These are phyloP conservation scores for Chrysanthemum seticuspe DNA, from an alignment of 129 eudicot species.

Conservation along the genomic window DNA sequence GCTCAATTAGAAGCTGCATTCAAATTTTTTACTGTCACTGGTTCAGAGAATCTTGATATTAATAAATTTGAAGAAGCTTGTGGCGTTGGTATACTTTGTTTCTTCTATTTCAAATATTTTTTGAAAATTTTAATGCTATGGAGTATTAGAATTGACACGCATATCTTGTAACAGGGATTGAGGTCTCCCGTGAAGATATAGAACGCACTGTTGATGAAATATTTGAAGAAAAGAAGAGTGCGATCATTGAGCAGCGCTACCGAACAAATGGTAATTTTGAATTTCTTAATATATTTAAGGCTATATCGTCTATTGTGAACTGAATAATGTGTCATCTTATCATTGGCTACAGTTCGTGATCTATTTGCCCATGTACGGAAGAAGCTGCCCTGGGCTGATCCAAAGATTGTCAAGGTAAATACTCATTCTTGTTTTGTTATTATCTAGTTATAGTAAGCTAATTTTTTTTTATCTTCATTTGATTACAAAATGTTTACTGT, in stretches of 20 bases:
- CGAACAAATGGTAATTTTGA: constrained; percentile 66
- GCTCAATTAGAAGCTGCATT: constrained; percentile 93
- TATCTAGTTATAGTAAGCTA: too few relatives aligned
- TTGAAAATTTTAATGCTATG: neutral
- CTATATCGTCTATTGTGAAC: neutral
- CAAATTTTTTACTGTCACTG: constrained; percentile 55
- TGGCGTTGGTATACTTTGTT: constrained; percentile 68
- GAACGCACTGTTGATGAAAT: constrained; percentile 53
- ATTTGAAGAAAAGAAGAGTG: constrained; percentile 70
- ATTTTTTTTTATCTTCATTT: too few relatives aligned
- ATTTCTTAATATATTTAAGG: neutral
- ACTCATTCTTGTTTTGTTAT: too few relatives aligned
- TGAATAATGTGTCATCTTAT: constrained; percentile 16
- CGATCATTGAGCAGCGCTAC: constrained; percentile 79
- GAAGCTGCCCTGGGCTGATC: too few relatives aligned
- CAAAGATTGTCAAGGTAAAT: too few relatives aligned
- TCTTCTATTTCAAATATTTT: neutral
- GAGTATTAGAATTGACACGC: neutral
- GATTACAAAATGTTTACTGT: too few relatives aligned
- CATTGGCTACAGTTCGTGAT: neutral
- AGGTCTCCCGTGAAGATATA: constrained; percentile 65
- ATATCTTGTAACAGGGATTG: constrained; percentile 49
- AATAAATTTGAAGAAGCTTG: constrained; percentile 83
- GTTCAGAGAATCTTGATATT: constrained; percentile 51
- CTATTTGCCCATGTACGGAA: too few relatives aligned